phyloP scores from a whole-genome alignment of 2,329 filamentous ascomycete genomes.

The Aspergillus tubingensis region DNA sequence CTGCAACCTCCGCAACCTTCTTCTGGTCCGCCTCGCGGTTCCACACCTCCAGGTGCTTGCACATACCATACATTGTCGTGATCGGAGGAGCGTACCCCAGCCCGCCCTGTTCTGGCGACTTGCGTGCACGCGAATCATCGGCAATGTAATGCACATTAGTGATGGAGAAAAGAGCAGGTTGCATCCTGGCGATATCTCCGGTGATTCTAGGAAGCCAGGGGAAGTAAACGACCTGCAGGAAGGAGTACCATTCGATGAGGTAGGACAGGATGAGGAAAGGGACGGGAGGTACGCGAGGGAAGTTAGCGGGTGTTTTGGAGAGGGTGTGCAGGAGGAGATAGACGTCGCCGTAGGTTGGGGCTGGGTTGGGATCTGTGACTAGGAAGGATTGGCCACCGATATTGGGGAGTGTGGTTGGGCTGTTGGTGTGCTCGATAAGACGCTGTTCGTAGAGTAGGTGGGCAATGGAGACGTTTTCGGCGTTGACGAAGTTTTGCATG shows the following conservation, averaged over 20 bases:
- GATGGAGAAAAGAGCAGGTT: constrained; percentile 36
- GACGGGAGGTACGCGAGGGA: constrained; percentile 27
- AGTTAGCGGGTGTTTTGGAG: constrained; percentile 32
- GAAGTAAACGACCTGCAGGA: constrained; percentile 30
- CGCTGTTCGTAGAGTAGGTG: constrained; percentile 57
- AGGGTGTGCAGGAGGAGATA: constrained; percentile 34
- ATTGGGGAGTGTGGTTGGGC: constrained; percentile 26
- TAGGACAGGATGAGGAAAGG: constrained; percentile 35
- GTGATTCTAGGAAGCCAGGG: constrained; percentile 29
- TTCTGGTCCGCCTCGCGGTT: constrained; percentile 28
- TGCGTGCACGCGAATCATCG: constrained; percentile 33
- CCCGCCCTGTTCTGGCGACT: constrained; percentile 29
- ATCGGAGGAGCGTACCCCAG: constrained; percentile 37
- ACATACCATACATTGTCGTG: constrained; percentile 37
- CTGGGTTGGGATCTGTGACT: constrained; percentile 54
- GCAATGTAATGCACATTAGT: constrained; percentile 30
- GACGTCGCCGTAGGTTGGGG: constrained; percentile 37
- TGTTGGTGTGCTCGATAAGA: constrained; percentile 41
- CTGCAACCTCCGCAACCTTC: constrained; percentile 12
- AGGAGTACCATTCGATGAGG: constrained; percentile 34
- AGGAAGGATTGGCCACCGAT: constrained; percentile 52
- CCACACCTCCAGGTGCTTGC: constrained; percentile 36
- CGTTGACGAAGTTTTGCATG: constrained; percentile 54
- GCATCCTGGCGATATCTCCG: constrained; percentile 31
- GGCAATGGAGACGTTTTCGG: constrained; percentile 56